A percentile compares a stretch with the other conserved stretches of the same genome.
Conservation (phyloP, 2,329 filamentous ascomycete genomes). For the Exophiala phaeomuriformis region DNA sequence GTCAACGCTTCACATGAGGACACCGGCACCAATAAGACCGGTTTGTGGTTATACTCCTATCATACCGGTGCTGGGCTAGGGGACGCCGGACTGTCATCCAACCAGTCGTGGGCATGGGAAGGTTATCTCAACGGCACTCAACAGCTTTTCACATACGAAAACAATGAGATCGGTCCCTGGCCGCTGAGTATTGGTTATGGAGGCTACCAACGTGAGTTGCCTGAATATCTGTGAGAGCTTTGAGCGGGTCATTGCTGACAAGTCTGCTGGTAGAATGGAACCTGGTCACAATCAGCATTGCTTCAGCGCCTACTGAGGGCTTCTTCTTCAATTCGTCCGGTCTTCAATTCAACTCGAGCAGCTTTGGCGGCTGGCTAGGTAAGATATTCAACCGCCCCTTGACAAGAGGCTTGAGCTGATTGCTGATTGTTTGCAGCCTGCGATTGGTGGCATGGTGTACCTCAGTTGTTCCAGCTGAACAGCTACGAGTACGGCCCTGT, state of each 20-base stretch:
- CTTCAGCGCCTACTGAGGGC: constrained; percentile 6
- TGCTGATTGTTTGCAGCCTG: constrained; percentile 16
- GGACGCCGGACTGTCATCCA: constrained; percentile 19
- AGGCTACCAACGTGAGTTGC: constrained; percentile 23
- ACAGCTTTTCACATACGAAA: constrained; percentile 20
- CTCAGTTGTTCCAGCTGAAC: constrained; percentile 24
- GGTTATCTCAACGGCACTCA: constrained; percentile 24
- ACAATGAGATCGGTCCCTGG: constrained; percentile 23
- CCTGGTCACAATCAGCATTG: constrained; percentile 23
- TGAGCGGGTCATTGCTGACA: constrained; percentile 6
- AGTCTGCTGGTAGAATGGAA: constrained; percentile 14
- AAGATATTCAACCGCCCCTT: neutral
- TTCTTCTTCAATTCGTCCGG: constrained; percentile 27
- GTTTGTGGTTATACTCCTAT: constrained; percentile 24
- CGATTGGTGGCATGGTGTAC: constrained; percentile 25
- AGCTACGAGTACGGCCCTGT: constrained; percentile 10
- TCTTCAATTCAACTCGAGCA: constrained; percentile 22
- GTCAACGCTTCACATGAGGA: constrained; percentile 17
- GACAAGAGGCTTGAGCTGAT: constrained; percentile 3
- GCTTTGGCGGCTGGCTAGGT: constrained; percentile 21
- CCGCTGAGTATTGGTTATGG: constrained; percentile 16
- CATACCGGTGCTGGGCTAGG: constrained; percentile 27
- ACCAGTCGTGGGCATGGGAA: constrained; percentile 18
- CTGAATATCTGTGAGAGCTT: neutral
- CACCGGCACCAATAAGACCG: constrained; percentile 24